A percentile compares a stretch with the other conserved stretches of the same genome.
Conservation (phyloP, 345 rosid genomes). For the Acer campestre region DNA sequence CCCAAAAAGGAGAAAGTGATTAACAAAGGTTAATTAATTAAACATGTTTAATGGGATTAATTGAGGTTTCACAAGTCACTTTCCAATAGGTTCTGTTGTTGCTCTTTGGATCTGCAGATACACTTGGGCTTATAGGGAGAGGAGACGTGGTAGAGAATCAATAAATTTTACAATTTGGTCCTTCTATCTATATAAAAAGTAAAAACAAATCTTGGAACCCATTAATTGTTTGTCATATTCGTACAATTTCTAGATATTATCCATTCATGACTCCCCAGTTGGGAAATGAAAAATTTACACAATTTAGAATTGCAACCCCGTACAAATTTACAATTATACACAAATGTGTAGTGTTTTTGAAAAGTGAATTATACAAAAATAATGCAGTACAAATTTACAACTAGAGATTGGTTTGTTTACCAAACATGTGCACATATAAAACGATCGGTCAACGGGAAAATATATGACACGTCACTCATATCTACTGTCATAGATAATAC, state of each 20-base stretch:
- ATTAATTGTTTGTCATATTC: background rate
- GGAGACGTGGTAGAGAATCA: constrained; percentile 21
- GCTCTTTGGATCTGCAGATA: background rate
- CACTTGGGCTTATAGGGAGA: constrained; percentile 9
- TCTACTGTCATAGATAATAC: too few species aligned
- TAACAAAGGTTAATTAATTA: background rate
- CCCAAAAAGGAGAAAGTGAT: background rate
- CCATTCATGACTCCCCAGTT: background rate
- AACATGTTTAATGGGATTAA: background rate
- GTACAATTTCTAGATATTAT: background rate
- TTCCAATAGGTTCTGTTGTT: background rate
- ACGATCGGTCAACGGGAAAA: background rate
- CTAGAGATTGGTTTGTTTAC: background rate
- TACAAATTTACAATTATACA: background rate
- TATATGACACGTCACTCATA: background rate
- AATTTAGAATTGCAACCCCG: background rate
- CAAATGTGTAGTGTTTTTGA: background rate
- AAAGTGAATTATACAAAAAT: too few species aligned
- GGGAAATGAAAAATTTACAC: too few species aligned
- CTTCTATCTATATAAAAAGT: background rate
- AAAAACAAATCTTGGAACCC: background rate
- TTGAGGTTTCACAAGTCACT: background rate
- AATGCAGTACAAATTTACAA: background rate
- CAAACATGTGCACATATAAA: too few species aligned
- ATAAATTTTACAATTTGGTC: background rate